Conservation (phyloP, 208 protist genomes). For the Wallacemonas sp. region DNA sequence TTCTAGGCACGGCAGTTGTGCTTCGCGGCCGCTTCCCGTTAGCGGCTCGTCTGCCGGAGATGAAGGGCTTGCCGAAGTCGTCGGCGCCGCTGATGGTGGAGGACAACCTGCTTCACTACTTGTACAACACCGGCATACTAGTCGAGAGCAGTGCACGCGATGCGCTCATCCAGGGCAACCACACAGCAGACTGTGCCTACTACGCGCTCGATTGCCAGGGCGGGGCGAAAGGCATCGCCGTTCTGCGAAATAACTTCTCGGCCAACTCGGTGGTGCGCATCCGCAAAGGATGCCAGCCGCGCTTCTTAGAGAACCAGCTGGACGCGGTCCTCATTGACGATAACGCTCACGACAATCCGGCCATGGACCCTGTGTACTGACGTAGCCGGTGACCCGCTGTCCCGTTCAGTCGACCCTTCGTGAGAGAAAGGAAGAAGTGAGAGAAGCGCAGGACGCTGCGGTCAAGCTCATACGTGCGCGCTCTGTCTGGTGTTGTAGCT, state of each 20-base stretch:
- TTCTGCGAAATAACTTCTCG: conserved; percentile 66
- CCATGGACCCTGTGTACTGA: conserved; percentile 67
- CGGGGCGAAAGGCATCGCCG: conserved; percentile 32
- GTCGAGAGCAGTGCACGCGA: conserved; percentile 49
- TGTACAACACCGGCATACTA: conserved; percentile 57
- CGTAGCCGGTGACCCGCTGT: no score
- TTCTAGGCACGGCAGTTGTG: conserved; percentile 36
- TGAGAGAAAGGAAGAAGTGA: no score
- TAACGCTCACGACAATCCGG: conserved; percentile 57
- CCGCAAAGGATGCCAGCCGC: conserved; percentile 40
- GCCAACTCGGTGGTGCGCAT: conserved; percentile 53
- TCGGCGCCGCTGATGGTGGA: conserved; percentile 28
- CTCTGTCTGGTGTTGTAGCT: no score
- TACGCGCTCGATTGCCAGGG: conserved; percentile 74
- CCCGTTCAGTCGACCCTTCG: no score
- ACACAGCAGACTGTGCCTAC: conserved; percentile 64
- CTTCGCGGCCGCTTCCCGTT: conserved; percentile 22
- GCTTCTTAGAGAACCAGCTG: conserved; percentile 67
- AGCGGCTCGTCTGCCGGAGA: neutral
- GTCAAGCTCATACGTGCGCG: no score
- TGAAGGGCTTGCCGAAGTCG: conserved; percentile 12
- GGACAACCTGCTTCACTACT: conserved; percentile 47
- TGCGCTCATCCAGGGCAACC: conserved; percentile 48
- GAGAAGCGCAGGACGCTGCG: no score
- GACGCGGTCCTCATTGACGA: conserved; percentile 55